Evolutionary conservation across 495 filamentous ascomycete species (phyloP).

Genomic region (Oidiodendron maius): DNA sequence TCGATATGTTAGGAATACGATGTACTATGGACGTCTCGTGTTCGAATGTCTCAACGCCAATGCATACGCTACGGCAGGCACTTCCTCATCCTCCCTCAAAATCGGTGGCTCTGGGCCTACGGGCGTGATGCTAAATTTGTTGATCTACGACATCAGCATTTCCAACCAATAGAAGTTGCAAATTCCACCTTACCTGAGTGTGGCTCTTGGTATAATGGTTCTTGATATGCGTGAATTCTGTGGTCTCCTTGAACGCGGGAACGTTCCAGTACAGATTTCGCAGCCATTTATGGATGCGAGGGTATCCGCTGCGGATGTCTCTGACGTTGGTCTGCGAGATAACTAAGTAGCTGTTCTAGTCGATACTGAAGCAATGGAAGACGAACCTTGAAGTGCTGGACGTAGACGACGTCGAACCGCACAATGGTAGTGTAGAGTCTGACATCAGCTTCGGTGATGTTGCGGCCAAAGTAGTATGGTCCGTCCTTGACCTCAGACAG

Average conservation of each 20-base stretch:
- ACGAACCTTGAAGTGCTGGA: slow-evolving; percentile 76
- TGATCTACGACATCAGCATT: slow-evolving; percentile 25
- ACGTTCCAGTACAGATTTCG: slow-evolving; percentile 64
- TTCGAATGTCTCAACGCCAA: not conserved
- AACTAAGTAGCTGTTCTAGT: not conserved
- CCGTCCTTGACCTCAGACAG: slow-evolving; percentile 37
- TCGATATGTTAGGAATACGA: no score
- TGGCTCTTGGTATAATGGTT: slow-evolving; percentile 47
- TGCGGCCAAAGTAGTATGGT: slow-evolving; percentile 62
- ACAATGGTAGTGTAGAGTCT: slow-evolving; percentile 73
- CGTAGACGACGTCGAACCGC: slow-evolving; percentile 83
- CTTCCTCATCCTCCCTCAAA: slow-evolving; percentile 27
- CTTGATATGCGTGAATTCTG: slow-evolving; percentile 53
- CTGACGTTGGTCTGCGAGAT: slow-evolving; percentile 59
- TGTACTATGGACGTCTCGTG: no score
- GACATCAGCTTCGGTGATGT: slow-evolving; percentile 77
- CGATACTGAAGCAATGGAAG: not conserved
- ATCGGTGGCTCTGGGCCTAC: slow-evolving; percentile 61
- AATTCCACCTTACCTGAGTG: slow-evolving; percentile 27
- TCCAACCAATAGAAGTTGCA: no score
- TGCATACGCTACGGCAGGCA: slow-evolving; percentile 17
- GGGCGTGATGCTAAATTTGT: slow-evolving; percentile 51
- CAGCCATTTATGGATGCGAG: slow-evolving; percentile 61
- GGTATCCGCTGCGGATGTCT: slow-evolving; percentile 76
- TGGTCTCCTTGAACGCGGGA: slow-evolving; percentile 60